Evolutionary conservation across 1,284 basidiomycete genomes (phyloP).

Genomic region (Xerocomus nothofagi): DNA sequence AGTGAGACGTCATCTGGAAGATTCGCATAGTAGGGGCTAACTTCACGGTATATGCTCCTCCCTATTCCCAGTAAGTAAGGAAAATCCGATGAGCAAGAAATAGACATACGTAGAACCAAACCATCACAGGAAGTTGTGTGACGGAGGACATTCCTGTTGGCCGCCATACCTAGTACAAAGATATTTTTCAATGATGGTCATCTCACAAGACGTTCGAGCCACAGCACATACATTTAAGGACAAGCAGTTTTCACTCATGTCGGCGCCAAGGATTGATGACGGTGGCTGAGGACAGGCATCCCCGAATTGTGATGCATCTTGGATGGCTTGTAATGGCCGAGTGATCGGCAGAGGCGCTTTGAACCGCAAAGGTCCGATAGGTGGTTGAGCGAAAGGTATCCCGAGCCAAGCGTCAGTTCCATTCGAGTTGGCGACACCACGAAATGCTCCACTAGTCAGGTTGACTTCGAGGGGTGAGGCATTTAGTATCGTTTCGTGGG

Average conservation of each 20-base stretch:
- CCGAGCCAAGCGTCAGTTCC: constrained; percentile 58
- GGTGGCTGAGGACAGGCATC: constrained; percentile 57
- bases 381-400: constrained; percentile 67
- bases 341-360: constrained; percentile 57
- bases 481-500: background rate
- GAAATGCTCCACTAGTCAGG: constrained; percentile 47
- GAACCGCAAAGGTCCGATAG: constrained; percentile 54
- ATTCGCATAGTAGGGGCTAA: background rate
- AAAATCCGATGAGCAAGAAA: background rate
- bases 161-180: constrained; percentile 22
- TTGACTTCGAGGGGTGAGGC: constrained; percentile 12
- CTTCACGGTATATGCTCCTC: constrained; percentile 18
- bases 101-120: constrained; percentile 24
- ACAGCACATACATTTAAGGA: constrained; percentile 17
- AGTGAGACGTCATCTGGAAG: background rate
- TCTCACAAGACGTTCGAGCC: background rate
- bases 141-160: constrained; percentile 8
- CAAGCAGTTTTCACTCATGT: constrained; percentile 55
- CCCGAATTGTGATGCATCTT: constrained; percentile 52
- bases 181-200: background rate
- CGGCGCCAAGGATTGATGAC: constrained; percentile 43
- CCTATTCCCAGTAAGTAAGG: constrained; percentile 10
- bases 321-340: constrained; percentile 31
- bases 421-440: constrained; percentile 41
- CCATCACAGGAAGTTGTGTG: constrained; percentile 21